Base-by-base conservation (phyloP, 208 protist genomes). In the Leishmania aethiopica region DNA sequence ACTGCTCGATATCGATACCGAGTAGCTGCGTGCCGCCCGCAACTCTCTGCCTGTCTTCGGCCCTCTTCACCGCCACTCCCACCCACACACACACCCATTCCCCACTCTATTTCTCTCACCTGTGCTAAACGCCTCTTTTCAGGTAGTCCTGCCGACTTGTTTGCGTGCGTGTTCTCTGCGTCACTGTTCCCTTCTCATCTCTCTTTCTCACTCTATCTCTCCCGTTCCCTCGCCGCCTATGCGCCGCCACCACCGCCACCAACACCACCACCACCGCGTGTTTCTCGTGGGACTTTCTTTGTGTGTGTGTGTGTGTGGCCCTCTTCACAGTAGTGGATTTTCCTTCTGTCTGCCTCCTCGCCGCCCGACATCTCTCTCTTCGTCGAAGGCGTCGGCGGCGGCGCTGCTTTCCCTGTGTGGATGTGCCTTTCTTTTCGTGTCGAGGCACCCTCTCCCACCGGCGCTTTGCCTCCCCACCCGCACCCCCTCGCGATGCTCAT, bases 1-100 rank as follows among this genome's bases (percentile, higher is more conserved):
- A 11, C 51, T 90, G 17, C 66, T 90, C 25, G 83, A 62, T 3
- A 62, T 90, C 40, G 75, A 78, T 28, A 47, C 40, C 22, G 32
- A 66, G 72, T 62, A 77, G 51, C 51, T 42, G n/a, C 35, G 51
- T 2, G 11, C 51, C 32, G 28, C n/a, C 32, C 25, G 35, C 35
- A 8, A 32, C 51, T 15, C n/a, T n/a, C 17, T 42, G 35, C 49
- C 19, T 42, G 19, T 17, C 42, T 25, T 62, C 32, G 71, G 17
- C 35, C 49, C 35, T 60, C 72, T n/a, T 40, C n/a, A 13, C 60
- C 11, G 62, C 32, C 40, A 22, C 35, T 0, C 17, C n/a, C 28
- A 11, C 22, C 60, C 60, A 40, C 37, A 0, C 37, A 40, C 15
- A 0, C 51, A 55, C 51, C 2, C 17, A 57, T 22, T 11, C 51